Percentiles rank a stretch among this genome's conserved stretches.
These are phyloP conservation scores for Ceratobasidium sp. DNA, from an alignment of 1,284 basidiomycete genomes.

Conservation along the genomic window DNA sequence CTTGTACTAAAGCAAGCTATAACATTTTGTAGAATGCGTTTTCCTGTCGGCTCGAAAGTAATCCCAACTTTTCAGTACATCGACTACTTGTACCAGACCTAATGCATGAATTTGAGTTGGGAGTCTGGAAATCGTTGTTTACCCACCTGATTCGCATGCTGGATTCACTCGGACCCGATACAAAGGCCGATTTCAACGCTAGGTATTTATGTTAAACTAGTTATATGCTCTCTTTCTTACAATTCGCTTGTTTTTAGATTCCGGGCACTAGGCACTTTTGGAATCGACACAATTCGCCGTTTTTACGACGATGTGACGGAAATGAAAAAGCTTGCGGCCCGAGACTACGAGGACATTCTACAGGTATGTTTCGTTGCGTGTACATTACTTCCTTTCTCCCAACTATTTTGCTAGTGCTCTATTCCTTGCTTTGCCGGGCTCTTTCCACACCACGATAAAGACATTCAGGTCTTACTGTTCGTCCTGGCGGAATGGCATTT, in stretches of 20 bases:
- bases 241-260: conserved; percentile 33
- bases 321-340: conserved; percentile 37
- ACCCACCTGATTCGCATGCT: conserved; percentile 53
- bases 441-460: conserved; percentile 51
- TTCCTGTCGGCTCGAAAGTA: conserved; percentile 7
- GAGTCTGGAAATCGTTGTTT: conserved; percentile 53
- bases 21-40: conserved; percentile 52
- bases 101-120: conserved; percentile 54
- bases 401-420: no score
- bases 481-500: conserved; percentile 56
- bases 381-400: no score
- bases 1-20: no score
- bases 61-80: conserved; percentile 16
- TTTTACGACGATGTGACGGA: conserved; percentile 28
- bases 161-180: conserved; percentile 25
- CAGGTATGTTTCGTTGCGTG: no score
- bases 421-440: conserved; percentile 59
- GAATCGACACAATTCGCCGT: conserved; percentile 13
- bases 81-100: conserved; percentile 51
- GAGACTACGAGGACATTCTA: conserved; percentile 52
- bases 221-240: no score
- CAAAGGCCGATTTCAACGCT: conserved; percentile 13
- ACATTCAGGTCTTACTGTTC: conserved; percentile 54
- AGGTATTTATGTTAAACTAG: no score
- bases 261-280: conserved; percentile 23